Base-by-base conservation (phyloP, 140 eudicot species). In the Erigeron philadelphicus region DNA sequence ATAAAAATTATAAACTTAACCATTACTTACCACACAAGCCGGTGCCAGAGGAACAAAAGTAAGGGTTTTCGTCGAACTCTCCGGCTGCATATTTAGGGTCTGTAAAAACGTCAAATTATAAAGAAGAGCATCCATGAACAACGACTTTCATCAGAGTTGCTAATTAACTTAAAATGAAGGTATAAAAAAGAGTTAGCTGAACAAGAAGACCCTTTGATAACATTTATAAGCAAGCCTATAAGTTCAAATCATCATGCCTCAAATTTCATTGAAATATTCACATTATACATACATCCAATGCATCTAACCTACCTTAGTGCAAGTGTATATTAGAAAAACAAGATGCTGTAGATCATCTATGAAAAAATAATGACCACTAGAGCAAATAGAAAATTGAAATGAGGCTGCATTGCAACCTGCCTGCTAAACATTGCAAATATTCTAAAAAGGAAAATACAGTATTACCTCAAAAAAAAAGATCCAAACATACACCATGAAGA, bases 1-100 rank as follows among this genome's bases (percentile, higher is more conserved):
- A 31, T 25, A 16, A 13, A 9, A 45, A 0, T 61, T 72, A 19
- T 55, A 15, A 59, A 47, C 4, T 11, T 58, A 7, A 63, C 40
- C 10, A 67, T 65, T 61, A 67, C 95, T 81, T 78, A 92, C 98
- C 90, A 88, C 95, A 72, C 85, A 92, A 79, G 96, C 98, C 17
- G 98, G 98, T 48, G 98, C 96, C 55, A 92, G 70, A 62, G 98
- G 98, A 67, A 92, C 93, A 75, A 88, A 92, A 1, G 90, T 86
- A 60, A 91, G 96, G 46, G 21, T 80, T 67, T 78, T 89, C 84
- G 83, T 92, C 25, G 77, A 84, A 72, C 79, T 80, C 71, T 89
- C 95, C 11, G 90, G 75, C 72, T 84, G 85, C 54, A 88, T 79
- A 75, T 88, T 86, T 45, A 92, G 73, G 35, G 91, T 84, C 98